Base-by-base conservation (phyloP, 2,329 filamentous ascomycete genomes). In the Drechslera avenae region DNA sequence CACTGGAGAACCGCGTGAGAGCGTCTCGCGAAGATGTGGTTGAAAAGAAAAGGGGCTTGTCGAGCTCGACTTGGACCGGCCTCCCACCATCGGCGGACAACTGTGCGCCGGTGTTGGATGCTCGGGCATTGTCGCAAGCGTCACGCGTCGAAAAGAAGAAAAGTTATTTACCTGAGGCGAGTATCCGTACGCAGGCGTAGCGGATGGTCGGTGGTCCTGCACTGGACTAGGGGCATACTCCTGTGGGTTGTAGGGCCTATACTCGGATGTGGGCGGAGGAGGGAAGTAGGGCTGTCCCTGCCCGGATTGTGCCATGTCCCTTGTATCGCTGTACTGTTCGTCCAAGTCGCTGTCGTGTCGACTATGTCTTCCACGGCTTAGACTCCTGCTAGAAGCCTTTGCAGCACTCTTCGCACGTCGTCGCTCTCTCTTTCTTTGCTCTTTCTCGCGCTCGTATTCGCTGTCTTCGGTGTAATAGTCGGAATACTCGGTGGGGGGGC, bases 81-180 rank as follows among this genome's bases (percentile, higher is more conserved):
- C 64, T 57, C 51, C 55, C 49, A 60, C 55, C 54, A 47, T 56
- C 32, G 61, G 61, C 56, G 62, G 61, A 54, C 56, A 56, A 32
- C 54, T 49, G 47, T 56, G 57, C 51, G 51, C 54, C 57, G 59
- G 55, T 39, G 59, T 57, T 40, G 59, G 57, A 42, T 56, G 51
- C 46, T 60, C 57, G 37, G 62, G 55, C 50, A 56, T 60, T 39
- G 54, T 52, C 40, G 68, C 55, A 44, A 64, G 48, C 39, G 68
- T 67, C 26, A 60, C 57, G 49, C 60, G 68, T 53, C 60, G 65
- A 63, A 53, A 57, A 68, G 57, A 66, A 61, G 57, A 69, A 49
- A 56, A 39, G 45, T 28, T 64, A 68, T 72, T 73, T 73, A 73
- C 71, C 71, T 73, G 69, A 51, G 64, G 49, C 35, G 66, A 56